Evolutionary conservation across 2,329 filamentous ascomycete species (phyloP), one percentile per base, ranked within the genome.

Genomic region (Aspergillus unguis): DNA sequence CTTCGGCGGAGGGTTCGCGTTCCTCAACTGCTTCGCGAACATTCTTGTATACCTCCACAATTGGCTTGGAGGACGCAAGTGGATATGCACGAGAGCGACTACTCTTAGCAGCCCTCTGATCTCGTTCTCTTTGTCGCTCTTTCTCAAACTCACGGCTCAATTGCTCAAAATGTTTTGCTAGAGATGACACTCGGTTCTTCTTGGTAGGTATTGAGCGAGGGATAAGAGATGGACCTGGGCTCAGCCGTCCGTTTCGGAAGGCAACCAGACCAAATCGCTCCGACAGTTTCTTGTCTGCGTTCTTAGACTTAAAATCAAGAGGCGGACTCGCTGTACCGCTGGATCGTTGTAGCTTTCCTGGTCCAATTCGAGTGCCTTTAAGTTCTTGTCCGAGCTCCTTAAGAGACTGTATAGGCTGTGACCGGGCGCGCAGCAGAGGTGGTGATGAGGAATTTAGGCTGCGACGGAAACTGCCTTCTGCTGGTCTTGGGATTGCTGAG

Each of bases 141-240:
- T 92, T 95, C 66, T 96, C 91, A 61, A 99, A 99, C 66, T 99
- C 95, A 26, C 92, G 86, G 62, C 91, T 96, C 52, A 99, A 79
- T 69, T 97, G 92, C 71, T 99, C 95, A 66, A 99, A 97, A 69
- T 97, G 94, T 62, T 90, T 90, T 17, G 94, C 90, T 45, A 99
- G 79, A n/a, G 86, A 91, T 6, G 91, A 95, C 2, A 99, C 94
- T 63, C 88, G 89, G 59, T 85, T 86, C 61, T 81, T 85, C 66
- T 85, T 88, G 45, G 69, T 65, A 46, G 87, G 85, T 28, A 96
- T 84, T 27, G 94, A 94, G 31, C 94, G 85, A 28, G 92, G 92
- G 55, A 99, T 97, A 38, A 92, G 80, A 1, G 94, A 97, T 32
- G 79, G 77, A 0, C 70, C 69, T 3, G 74, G 66, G 3, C 75